Evolutionary conservation across 1,139 yeast genomes (phyloP), one percentile per base, ranked within the genome.

Genomic region (Lodderomyces orthopsilosis): DNA sequence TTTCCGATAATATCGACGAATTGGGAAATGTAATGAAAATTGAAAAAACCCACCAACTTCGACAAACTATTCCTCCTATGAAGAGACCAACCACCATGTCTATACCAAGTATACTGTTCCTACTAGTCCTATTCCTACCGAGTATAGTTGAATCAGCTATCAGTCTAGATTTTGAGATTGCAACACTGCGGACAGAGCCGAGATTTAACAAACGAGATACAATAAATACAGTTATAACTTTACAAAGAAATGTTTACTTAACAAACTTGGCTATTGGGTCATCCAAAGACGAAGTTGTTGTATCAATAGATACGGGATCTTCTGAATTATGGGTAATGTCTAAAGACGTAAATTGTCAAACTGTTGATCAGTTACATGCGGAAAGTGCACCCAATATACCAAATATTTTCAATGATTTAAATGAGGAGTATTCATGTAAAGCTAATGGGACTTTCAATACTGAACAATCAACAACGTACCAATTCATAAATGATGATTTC

Each of bases 221-320:
- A 30, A 2, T 39, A 8, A 9, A 17, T 12, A 23, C 28, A 6
- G 27, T 22, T 13, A 7, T 39, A 7, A 13, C 13, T 8, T 9
- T 32, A 15, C 37, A 32, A 32, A 36, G 35, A 30, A 43, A 39
- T 27, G 38, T 46, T 2, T 81, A 79, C 55, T 59, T 74, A 42
- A 74, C 77, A 1, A 61, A 60, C 12, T 50, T 78, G 40, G 46
- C 55, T 27, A 51, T 69, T 28, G 77, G 77, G 1, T 61, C 69
- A 8, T 52, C 61, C 28, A 47, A 54, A 13, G 65, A 68, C 37
- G 40, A 52, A 21, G 63, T 63, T 14, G 53, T 57, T 2, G 70
- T 70, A 1, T 53, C 69, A 40, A 62, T 73, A 15, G 78, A 73
- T 34, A 73, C 78, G 6, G 77, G 77, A 9, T 66, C 74, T n/a